Evolutionary conservation across 2,329 filamentous ascomycete species (phyloP).

Genomic region (Rhinocladiella similis): DNA sequence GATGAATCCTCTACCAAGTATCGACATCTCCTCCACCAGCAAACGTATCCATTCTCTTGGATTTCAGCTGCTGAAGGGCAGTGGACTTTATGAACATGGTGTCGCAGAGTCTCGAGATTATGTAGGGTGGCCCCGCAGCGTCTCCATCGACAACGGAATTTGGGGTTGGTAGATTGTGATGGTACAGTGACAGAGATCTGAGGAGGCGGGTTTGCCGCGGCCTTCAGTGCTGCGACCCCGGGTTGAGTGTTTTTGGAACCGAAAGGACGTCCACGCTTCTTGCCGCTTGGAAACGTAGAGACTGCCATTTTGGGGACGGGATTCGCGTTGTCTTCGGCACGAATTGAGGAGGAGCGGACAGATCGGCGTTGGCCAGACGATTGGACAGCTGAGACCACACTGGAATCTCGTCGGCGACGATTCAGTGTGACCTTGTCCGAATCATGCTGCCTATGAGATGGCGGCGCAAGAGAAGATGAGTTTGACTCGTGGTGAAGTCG

Average conservation of each 20-base stretch:
- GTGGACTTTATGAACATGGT: conserved; percentile 61
- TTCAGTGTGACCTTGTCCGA: background rate
- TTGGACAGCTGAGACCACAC: background rate
- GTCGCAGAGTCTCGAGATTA: conserved; percentile 60
- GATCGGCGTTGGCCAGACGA: background rate
- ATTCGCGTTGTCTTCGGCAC: background rate
- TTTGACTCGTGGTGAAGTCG: background rate
- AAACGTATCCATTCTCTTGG: conserved; percentile 23
- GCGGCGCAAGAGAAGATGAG: background rate
- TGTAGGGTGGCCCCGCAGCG: conserved; percentile 60
- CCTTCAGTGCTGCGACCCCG: conserved; percentile 7
- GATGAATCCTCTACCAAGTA: conserved; percentile 29
- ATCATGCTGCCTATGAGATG: background rate
- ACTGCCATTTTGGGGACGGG: conserved; percentile 4
- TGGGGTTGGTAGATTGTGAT: conserved; percentile 13
- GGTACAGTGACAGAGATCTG: conserved; percentile 6
- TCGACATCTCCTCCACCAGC: conserved; percentile 37
- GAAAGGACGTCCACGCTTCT: conserved; percentile 33
- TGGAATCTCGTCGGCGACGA: conserved; percentile 5
- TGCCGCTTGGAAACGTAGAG: conserved; percentile 9
- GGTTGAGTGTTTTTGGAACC: conserved; percentile 34
- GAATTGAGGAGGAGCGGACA: conserved; percentile 11
- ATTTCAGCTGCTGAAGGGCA: conserved; percentile 29
- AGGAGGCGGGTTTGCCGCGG: background rate
- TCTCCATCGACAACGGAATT: conserved; percentile 59